Conservation (phyloP, 1,139 yeast genomes). For the Suhomyces bokatorum region DNA sequence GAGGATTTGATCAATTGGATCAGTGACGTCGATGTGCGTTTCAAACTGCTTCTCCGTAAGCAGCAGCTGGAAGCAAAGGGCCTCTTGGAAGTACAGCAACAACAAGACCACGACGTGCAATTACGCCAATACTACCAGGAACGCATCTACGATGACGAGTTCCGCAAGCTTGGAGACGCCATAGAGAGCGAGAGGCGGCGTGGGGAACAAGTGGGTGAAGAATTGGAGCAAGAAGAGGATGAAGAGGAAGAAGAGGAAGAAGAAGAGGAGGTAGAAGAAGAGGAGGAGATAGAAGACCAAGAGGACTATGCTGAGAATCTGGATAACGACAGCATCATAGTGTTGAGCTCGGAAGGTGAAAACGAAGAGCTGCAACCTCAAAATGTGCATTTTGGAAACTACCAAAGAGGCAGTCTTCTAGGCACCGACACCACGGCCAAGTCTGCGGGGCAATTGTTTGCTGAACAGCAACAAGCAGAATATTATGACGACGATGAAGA, state of each 20-base stretch:
- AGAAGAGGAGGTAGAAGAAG: slow-evolving; percentile 9
- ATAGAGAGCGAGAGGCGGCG: slow-evolving; percentile 15
- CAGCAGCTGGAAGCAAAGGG: slow-evolving; percentile 39
- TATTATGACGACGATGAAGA: slow-evolving; percentile 3
- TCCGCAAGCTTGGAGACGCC: slow-evolving; percentile 36
- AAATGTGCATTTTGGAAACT: not conserved
- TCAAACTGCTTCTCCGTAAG: slow-evolving; percentile 36
- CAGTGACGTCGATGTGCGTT: slow-evolving; percentile 44
- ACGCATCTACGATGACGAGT: slow-evolving; percentile 41
- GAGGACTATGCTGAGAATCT: not conserved
- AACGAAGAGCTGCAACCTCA: not conserved
- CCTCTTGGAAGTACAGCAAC: slow-evolving; percentile 26
- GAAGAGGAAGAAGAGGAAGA: slow-evolving; percentile 10
- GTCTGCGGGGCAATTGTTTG: slow-evolving; percentile 1
- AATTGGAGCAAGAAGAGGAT: slow-evolving; percentile 10
- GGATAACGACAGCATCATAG: slow-evolving; percentile 3
- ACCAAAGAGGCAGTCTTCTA: not conserved
- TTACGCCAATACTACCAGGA: slow-evolving; percentile 27
- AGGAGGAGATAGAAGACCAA: slow-evolving; percentile 3
- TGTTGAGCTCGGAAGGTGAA: slow-evolving; percentile 3
- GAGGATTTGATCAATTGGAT: slow-evolving; percentile 56
- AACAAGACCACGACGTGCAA: slow-evolving; percentile 29
- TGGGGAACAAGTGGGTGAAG: slow-evolving; percentile 11
- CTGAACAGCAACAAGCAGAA: slow-evolving; percentile 1
- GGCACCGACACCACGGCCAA: not conserved